A percentile compares a stretch with the other conserved stretches of the same genome.
phyloP scores from a whole-genome alignment of 73 alveolate species.

The Stentor coeruleus region DNA sequence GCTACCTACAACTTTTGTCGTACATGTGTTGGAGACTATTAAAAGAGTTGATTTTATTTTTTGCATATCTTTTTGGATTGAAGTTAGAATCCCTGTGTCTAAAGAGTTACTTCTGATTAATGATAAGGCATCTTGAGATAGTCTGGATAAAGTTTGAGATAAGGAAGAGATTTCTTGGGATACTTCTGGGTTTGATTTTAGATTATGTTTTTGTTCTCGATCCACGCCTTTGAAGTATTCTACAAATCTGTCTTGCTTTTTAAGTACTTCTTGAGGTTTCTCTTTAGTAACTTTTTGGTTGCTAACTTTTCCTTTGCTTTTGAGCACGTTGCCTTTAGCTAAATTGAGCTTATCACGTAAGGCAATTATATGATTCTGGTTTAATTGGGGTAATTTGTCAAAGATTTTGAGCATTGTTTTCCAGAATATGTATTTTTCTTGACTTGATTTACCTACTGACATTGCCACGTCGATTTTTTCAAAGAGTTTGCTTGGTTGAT shows the following conservation, averaged over 20 bases:
- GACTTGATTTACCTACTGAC: not conserved
- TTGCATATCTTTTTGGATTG: no score
- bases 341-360: not conserved
- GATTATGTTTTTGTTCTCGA: not conserved
- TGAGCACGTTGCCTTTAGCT: not conserved
- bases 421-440: not conserved
- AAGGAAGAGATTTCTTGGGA: not conserved
- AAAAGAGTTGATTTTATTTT: not conserved
- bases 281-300: not conserved
- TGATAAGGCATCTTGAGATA: not conserved
- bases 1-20: not conserved
- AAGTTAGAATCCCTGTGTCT: not conserved
- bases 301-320: not conserved
- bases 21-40: not conserved
- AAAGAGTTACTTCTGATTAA: not conserved
- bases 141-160: not conserved
- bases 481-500: not conserved
- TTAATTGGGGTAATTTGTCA: not conserved
- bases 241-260: not conserved
- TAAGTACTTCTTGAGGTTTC: not conserved
- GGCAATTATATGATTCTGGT: not conserved
- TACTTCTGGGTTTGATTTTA: not conserved
- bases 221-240: not conserved
- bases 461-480: not conserved
- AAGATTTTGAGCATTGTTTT: not conserved